Conservation (phyloP, 257 asterid species). For the Scutellaria baicalensis region DNA sequence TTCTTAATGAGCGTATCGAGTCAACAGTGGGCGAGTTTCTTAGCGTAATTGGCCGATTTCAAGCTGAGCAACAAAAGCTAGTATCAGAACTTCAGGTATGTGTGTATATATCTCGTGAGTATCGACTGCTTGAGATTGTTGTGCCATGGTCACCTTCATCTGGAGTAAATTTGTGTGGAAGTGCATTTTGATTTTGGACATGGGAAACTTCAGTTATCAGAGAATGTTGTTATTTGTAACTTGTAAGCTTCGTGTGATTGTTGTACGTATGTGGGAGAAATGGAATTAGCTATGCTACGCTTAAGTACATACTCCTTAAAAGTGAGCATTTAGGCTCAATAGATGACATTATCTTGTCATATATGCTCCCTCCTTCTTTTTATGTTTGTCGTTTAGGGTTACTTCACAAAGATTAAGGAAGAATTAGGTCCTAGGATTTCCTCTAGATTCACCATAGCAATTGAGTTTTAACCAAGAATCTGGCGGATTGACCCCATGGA, state of each 20-base stretch:
- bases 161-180: neutral
- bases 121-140: no score
- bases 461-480: no score
- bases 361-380: neutral
- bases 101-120: no score
- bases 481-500: no score
- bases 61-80: constrained; percentile 90
- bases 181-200: neutral
- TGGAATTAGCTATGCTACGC: no score
- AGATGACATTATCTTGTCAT: neutral
- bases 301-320: neutral
- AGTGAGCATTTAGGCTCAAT: neutral
- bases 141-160: neutral
- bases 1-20: constrained; percentile 62
- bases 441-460: no score
- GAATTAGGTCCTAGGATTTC: no score
- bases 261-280: neutral
- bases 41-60: constrained; percentile 62
- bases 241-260: neutral
- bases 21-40: constrained; percentile 79
- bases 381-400: no score
- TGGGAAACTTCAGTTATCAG: neutral
- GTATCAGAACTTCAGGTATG: constrained; percentile 70
- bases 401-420: no score
- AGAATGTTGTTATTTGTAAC: neutral